A percentile compares a stretch with the other conserved stretches of the same genome.
Evolutionary conservation across 2,329 filamentous ascomycete genomes (phyloP).

Genomic region (Epichloe uncinata): DNA sequence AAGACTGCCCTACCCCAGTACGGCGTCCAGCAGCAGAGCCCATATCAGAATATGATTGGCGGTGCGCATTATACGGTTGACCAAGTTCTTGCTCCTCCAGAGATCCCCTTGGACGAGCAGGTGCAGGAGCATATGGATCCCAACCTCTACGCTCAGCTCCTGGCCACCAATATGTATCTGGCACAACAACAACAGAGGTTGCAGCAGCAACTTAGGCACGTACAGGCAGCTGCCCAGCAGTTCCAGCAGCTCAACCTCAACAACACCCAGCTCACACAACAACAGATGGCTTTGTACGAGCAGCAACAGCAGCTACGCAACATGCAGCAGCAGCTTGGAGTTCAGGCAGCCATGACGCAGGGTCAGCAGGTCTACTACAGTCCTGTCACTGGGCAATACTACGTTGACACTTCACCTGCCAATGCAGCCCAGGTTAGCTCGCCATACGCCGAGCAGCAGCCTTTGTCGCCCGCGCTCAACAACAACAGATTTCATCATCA

Average conservation of each 20-base stretch:
- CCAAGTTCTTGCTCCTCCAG: slow-evolving; percentile 74
- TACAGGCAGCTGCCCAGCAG: slow-evolving; percentile 73
- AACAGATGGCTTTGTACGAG: slow-evolving; percentile 33
- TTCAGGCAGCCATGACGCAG: slow-evolving; percentile 30
- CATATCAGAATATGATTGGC: slow-evolving; percentile 19
- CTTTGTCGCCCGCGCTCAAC: slow-evolving; percentile 21
- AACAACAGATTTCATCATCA: slow-evolving; percentile 16
- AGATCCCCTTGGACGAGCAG: slow-evolving; percentile 59
- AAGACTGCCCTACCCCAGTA: slow-evolving; percentile 45
- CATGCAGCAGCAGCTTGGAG: slow-evolving; percentile 26
- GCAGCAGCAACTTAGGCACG: slow-evolving; percentile 78
- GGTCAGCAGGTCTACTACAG: slow-evolving; percentile 79
- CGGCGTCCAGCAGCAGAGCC: slow-evolving; percentile 20
- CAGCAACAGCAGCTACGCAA: slow-evolving; percentile 28
- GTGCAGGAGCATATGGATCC: slow-evolving; percentile 69
- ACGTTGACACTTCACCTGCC: slow-evolving; percentile 51
- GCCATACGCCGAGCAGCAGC: slow-evolving; percentile 33
- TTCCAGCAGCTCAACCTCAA: slow-evolving; percentile 65
- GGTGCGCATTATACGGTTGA: slow-evolving; percentile 60
- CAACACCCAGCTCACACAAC: slow-evolving; percentile 31
- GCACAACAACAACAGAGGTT: slow-evolving; percentile 90
- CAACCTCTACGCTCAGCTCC: slow-evolving; percentile 71
- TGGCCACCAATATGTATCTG: slow-evolving; percentile 83
- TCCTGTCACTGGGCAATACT: slow-evolving; percentile 74
- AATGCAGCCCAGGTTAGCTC: slow-evolving; percentile 28